Percentiles rank a stretch among this genome's conserved stretches.
Conservation (phyloP, 2,329 filamentous ascomycete species). For the Nigrospora oryzae region DNA sequence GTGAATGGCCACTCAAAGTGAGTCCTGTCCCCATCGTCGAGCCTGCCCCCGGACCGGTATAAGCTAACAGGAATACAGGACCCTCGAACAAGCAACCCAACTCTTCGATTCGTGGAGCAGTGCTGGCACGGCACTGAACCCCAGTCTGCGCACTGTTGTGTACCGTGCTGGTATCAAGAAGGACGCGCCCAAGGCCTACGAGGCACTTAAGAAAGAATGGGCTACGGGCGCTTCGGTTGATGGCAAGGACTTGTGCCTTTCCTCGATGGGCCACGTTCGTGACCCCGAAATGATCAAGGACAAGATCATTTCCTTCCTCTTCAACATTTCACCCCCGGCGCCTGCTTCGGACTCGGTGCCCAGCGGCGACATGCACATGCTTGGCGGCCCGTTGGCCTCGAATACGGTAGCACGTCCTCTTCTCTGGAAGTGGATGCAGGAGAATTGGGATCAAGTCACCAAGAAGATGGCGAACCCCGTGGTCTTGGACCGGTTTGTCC, state of each 20-base stretch:
- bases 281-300: slow-evolving; percentile 57
- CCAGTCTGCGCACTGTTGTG: slow-evolving; percentile 71
- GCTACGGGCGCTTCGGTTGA: slow-evolving; percentile 76
- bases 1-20: slow-evolving; percentile 67
- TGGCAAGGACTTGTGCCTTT: slow-evolving; percentile 78
- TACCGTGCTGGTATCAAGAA: slow-evolving; percentile 69
- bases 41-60: not conserved
- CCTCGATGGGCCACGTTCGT: slow-evolving; percentile 66
- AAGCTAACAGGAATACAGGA: slow-evolving; percentile 29
- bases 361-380: slow-evolving; percentile 79
- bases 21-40: slow-evolving; percentile 18
- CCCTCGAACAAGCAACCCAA: slow-evolving; percentile 64
- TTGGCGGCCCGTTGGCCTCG: slow-evolving; percentile 61
- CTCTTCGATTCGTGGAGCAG: slow-evolving; percentile 75
- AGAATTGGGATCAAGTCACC: slow-evolving; percentile 69
- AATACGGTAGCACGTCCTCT: slow-evolving; percentile 66
- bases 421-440: slow-evolving; percentile 80
- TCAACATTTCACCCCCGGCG: slow-evolving; percentile 49
- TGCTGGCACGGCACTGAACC: slow-evolving; percentile 63
- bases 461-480: slow-evolving; percentile 74
- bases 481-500: slow-evolving; percentile 81
- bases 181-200: slow-evolving; percentile 61
- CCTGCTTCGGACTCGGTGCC: slow-evolving; percentile 57
- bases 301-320: slow-evolving; percentile 70
- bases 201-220: slow-evolving; percentile 79